Base-by-base conservation (phyloP, 495 filamentous ascomycete genomes). In the Xylaria cubensis region DNA sequence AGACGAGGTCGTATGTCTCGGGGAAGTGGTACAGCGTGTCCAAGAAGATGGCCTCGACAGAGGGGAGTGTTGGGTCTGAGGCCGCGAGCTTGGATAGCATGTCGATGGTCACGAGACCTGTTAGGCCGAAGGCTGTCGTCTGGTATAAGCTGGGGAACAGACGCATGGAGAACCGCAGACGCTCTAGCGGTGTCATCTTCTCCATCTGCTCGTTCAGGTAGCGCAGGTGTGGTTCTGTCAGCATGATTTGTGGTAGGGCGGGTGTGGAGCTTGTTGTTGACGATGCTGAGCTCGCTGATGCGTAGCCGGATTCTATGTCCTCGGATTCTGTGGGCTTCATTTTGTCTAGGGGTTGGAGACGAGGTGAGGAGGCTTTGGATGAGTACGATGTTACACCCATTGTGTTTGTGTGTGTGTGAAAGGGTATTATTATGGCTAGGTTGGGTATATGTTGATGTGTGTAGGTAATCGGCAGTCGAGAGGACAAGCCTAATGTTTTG, bases 21-120 rank as follows among this genome's bases (percentile, higher is more conserved):
- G 90, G 78, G 82, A 99, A 99, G 85, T 99, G 96, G 84, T 98
- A 91, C 12, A 97, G 88, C 32, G 96, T 99, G 84, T 99, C 94
- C 74, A 98, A 91, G 88, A 98, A 99, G 83, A 99, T 93, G 64
- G 97, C 88, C 77, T 98, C 94, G 73, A 97, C 89, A n/a, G 82
- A 75, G 53, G 85, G 81, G 62, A 89, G 85, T 53, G 86, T 83
- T 13, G 91, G 87, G 9, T 88, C 87, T 66, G 92, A 90, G 36
- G 89, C 83, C 72, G 93, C 88, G 75, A 98, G 85, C 79, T 94
- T 93, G 72, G 95, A 95, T 32, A 98, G 88, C 90, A 99, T 97
- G 81, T 99, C 96, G 75, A 98, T 82, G 70, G 95, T 98, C 62
- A 92, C 96, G 32, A 99, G 90, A 62, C 96, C 96, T 7, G 95